A percentile compares a stretch with the other conserved stretches of the same genome.
Conservation (phyloP, 352 stramenopile species). For the Phytophthora cryptogea region DNA sequence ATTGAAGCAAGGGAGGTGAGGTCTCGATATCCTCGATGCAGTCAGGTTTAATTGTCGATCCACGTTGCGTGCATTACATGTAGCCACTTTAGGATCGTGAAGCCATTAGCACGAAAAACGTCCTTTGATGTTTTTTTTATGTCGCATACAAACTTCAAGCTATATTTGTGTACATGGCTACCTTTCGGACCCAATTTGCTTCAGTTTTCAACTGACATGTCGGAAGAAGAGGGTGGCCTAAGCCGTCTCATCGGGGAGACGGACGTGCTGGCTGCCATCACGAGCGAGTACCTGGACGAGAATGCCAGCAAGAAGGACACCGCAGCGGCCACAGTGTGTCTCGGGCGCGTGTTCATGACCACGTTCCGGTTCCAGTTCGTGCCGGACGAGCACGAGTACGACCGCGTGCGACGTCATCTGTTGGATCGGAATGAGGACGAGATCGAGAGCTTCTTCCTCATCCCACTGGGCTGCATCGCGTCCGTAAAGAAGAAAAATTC, state of each 20-base stretch:
- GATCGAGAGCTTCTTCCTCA: constrained; percentile 77
- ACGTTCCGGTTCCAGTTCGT: constrained; percentile 87
- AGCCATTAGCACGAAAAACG: constrained; percentile 2
- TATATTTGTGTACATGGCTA: not conserved
- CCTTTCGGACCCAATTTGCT: not conserved
- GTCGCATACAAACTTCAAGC: constrained; percentile 6
- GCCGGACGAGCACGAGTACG: constrained; percentile 62
- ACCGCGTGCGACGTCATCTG: constrained; percentile 54
- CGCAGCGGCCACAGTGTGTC: constrained; percentile 57
- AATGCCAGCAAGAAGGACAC: constrained; percentile 62
- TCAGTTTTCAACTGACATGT: constrained; percentile 23
- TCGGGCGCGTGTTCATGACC: constrained; percentile 81
- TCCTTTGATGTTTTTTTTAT: not conserved
- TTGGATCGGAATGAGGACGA: constrained; percentile 62
- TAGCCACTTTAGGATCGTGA: not conserved
- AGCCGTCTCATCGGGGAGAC: constrained; percentile 70
- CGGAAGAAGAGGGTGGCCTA: constrained; percentile 31
- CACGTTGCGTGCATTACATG: not conserved
- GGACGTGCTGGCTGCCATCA: constrained; percentile 76
- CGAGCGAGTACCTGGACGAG: constrained; percentile 77
- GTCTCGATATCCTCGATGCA: not conserved
- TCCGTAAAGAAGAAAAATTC: constrained; percentile 84
- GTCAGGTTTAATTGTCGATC: constrained; percentile 20
- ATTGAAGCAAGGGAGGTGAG: constrained; percentile 33
- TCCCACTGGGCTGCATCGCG: constrained; percentile 74